A percentile compares a stretch with the other conserved stretches of the same genome.
These are phyloP conservation scores for Apiospora rasikravindrae DNA, from an alignment of 2,329 filamentous ascomycete species.

Conservation along the genomic window DNA sequence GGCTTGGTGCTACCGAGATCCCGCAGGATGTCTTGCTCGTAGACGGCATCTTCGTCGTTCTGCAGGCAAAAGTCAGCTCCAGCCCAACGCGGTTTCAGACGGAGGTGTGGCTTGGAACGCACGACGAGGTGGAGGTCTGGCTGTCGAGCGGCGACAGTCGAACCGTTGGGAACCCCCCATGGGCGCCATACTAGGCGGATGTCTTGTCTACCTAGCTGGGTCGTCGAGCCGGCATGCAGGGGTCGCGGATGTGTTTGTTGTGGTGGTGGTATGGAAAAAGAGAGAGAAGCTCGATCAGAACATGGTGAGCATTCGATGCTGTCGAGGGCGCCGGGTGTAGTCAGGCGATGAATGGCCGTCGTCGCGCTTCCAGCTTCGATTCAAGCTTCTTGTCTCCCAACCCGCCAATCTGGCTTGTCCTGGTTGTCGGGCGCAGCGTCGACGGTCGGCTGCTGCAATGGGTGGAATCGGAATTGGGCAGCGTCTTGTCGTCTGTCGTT, in stretches of 20 bases:
- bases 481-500: not conserved
- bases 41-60: constrained; percentile 88
- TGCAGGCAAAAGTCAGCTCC: constrained; percentile 46
- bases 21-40: constrained; percentile 93
- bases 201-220: constrained; percentile 2
- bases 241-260: not conserved
- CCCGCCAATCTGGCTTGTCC: constrained; percentile 7
- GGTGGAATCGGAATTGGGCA: not conserved
- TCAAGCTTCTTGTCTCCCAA: not conserved
- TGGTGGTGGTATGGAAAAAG: not conserved
- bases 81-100: not conserved
- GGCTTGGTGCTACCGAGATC: constrained; percentile 86
- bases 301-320: not conserved
- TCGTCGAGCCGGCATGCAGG: constrained; percentile 8
- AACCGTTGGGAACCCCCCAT: constrained; percentile 39
- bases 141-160: constrained; percentile 37
- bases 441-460: not conserved
- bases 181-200: constrained; percentile 32
- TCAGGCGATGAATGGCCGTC: not conserved
- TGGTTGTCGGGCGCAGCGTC: not conserved
- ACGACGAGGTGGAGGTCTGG: constrained; percentile 57
- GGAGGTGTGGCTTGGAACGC: constrained; percentile 32
- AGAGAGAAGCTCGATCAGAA: not conserved
- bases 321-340: not conserved
- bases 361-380: constrained; percentile 7